Percentiles rank a stretch among this genome's conserved stretches.
Conservation (phyloP, 192 early-diverging fungal species). For the Dispira parvispora region DNA sequence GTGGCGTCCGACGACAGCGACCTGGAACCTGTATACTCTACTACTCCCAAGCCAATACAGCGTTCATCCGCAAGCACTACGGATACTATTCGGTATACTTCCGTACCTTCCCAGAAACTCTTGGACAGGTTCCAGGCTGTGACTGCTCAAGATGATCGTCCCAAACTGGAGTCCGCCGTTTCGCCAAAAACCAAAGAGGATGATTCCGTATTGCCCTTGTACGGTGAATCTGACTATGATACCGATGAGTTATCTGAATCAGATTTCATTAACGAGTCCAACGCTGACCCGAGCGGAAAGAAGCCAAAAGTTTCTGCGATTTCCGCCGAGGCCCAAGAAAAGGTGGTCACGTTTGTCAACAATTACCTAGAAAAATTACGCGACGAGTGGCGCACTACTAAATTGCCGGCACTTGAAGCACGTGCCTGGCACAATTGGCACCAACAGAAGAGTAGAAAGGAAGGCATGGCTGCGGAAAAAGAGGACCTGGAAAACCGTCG, state of each 20-base stretch:
- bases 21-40: not conserved
- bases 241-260: conserved; percentile 13
- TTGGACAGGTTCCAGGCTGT: not conserved
- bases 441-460: not conserved
- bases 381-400: conserved; percentile 13
- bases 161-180: not conserved
- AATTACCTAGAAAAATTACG: conserved; percentile 12
- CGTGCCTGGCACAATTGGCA: conserved; percentile 13
- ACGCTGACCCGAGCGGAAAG: not conserved
- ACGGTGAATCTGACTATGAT: conserved; percentile 27
- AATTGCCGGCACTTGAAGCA: conserved; percentile 10
- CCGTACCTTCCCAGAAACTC: not conserved
- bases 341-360: conserved; percentile 8
- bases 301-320: not conserved
- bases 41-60: not conserved
- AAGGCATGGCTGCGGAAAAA: conserved; percentile 1
- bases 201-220: conserved; percentile 20
- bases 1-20: not conserved
- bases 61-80: not conserved
- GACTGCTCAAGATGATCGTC: not conserved
- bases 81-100: not conserved
- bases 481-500: conserved; percentile 11
- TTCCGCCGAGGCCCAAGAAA: not conserved
- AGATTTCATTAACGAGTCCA: not conserved
- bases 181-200: conserved; percentile 1